Base-by-base conservation (phyloP, 2,329 filamentous ascomycete species). In the Diaporthe batatas region DNA sequence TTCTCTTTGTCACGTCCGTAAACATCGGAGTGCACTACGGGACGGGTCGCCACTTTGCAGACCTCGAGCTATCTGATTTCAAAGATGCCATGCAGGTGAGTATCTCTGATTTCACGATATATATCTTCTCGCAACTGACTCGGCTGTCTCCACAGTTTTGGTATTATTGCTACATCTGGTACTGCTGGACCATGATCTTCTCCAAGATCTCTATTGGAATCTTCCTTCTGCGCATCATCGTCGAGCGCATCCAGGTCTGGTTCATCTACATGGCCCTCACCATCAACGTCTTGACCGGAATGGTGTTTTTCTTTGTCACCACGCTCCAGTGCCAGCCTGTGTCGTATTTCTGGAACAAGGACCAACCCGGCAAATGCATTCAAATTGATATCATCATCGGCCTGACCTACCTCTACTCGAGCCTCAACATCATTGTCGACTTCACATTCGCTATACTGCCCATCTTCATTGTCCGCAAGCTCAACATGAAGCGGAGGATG, bases 381-480 rank as follows among this genome's bases (percentile, higher is more conserved):
- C 74, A 80, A 36, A 75, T 80, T 7, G 80, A 84, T 2, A 81
- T 87, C 69, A 84, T 91, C 36, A 86, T 88, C 69, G 84, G 80
- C 29, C 82, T 90, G 42, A 87, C 85, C 7, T 88, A 88, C 72
- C 78, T 87, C 2, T 88, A 89, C 78, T 88, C 86, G 75, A 83
- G 81, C 2, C 81, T 84, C 32, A 86, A 84, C 51, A 85, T 87
- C 47, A 77, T 86, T 36, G 86, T 84, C 54, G 88, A 90, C 77
- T 84, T 89, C 67, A 85, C 84, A 0, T 83, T 88, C 68, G 87
- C 86, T 6, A 77, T 89, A 14, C 78, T 90, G 4, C 88, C 88
- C 0, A 83, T 87, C 11, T 86, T 87, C 73, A 81, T 92, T 4
- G 83, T 91, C 1, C 87, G 84, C 81, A 83, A 85, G 34, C 78